These are phyloP conservation scores for Xylaria multiplex DNA, from an alignment of 2,329 filamentous ascomycete species.

Conservation along the genomic window DNA sequence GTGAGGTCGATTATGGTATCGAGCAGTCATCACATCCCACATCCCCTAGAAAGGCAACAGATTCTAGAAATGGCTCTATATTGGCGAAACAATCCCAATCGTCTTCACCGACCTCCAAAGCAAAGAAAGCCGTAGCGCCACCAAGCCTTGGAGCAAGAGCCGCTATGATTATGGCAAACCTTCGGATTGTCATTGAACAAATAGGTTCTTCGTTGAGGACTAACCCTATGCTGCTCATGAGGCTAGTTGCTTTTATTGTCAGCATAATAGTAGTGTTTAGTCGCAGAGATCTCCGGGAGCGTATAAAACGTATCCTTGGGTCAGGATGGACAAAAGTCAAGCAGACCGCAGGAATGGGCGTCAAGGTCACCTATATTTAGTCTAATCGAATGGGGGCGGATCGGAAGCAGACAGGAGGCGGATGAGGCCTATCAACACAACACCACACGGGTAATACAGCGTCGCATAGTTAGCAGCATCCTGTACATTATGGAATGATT, in stretches of 20 bases:
- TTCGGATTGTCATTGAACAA: slow-evolving; percentile 62
- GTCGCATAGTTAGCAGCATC: slow-evolving; percentile 36
- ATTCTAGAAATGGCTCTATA: slow-evolving; percentile 47
- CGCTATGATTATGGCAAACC: slow-evolving; percentile 62
- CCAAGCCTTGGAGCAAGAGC: slow-evolving; percentile 60
- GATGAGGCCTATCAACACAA: slow-evolving; percentile 3
- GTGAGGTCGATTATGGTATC: slow-evolving; percentile 76
- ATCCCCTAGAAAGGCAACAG: slow-evolving; percentile 50
- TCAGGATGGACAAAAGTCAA: slow-evolving; percentile 82
- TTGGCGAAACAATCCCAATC: slow-evolving; percentile 49
- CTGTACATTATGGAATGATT: slow-evolving; percentile 43
- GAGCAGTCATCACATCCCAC: slow-evolving; percentile 61
- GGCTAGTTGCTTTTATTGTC: slow-evolving; percentile 80
- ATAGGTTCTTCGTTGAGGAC: slow-evolving; percentile 61
- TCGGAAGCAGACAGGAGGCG: background rate
- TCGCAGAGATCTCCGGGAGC: slow-evolving; percentile 77
- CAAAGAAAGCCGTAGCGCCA: slow-evolving; percentile 49
- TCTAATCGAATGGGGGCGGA: slow-evolving; percentile 14
- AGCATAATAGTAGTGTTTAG: slow-evolving; percentile 82
- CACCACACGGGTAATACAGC: slow-evolving; percentile 31
- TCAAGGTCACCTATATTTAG: slow-evolving; percentile 96
- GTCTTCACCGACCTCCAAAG: slow-evolving; percentile 40
- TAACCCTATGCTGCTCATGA: slow-evolving; percentile 67
- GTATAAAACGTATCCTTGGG: slow-evolving; percentile 74
- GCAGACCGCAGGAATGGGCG: slow-evolving; percentile 91